Percentiles rank a stretch among this genome's conserved stretches.
phyloP scores from a whole-genome alignment of 257 asterid species.

The Thymus quinquecostatus region DNA sequence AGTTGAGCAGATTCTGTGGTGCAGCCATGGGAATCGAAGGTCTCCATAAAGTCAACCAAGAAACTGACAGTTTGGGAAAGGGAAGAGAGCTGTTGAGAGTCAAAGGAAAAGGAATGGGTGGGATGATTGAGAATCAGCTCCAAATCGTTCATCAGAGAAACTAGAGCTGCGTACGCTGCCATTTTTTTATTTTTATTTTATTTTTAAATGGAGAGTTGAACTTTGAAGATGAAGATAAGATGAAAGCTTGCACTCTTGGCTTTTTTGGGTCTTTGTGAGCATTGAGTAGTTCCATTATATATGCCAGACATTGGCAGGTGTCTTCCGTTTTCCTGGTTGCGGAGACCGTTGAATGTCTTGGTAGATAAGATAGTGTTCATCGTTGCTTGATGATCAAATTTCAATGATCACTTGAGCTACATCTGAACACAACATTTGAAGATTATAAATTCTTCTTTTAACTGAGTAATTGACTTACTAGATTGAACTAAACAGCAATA shows the following conservation, averaged over 20 bases:
- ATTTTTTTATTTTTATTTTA: too few relatives aligned
- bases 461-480: not conserved
- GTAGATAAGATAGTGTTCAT: slow-evolving; percentile 33
- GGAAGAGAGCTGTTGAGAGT: too few relatives aligned
- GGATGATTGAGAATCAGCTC: too few relatives aligned
- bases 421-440: slow-evolving; percentile 36
- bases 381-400: slow-evolving; percentile 36
- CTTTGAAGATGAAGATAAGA: too few relatives aligned
- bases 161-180: too few relatives aligned
- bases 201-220: too few relatives aligned
- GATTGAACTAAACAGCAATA: not conserved
- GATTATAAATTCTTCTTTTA: not conserved
- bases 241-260: not conserved
- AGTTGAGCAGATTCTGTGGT: too few relatives aligned
- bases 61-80: too few relatives aligned
- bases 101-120: too few relatives aligned
- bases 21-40: too few relatives aligned
- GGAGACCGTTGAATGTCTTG: slow-evolving; percentile 48
- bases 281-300: not conserved
- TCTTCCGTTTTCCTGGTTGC: slow-evolving; percentile 36
- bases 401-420: slow-evolving; percentile 40
- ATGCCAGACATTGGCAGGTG: slow-evolving; percentile 45
- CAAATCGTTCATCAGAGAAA: too few relatives aligned
- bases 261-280: not conserved
- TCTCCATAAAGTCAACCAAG: too few relatives aligned